A percentile compares a stretch with the other conserved stretches of the same genome.
Conservation (phyloP, 441 rosid genomes). For the Hura crepitans region DNA sequence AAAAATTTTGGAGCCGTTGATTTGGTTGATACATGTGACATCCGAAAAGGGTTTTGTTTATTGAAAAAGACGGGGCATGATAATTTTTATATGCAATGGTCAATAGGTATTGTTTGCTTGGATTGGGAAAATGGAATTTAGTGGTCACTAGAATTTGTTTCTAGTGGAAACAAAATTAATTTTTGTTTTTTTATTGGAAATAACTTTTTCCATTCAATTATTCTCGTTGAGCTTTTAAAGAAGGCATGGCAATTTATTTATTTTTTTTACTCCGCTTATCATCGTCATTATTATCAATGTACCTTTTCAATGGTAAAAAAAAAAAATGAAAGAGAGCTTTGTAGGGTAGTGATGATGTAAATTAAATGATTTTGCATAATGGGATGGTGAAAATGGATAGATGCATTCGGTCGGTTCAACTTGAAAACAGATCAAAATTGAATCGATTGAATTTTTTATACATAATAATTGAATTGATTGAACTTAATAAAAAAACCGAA, state of each 20-base stretch:
- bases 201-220: not conserved
- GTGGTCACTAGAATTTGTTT: conserved; percentile 10
- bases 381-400: too few relatives aligned
- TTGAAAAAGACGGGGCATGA: conserved; percentile 12
- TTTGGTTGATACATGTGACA: too few relatives aligned
- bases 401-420: too few relatives aligned
- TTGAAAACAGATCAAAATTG: too few relatives aligned
- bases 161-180: not conserved
- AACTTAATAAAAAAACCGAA: too few relatives aligned
- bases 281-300: too few relatives aligned
- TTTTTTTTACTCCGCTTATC: too few relatives aligned
- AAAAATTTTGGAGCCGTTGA: too few relatives aligned
- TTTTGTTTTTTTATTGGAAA: not conserved
- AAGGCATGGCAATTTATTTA: not conserved
- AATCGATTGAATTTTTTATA: too few relatives aligned
- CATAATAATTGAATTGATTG: too few relatives aligned
- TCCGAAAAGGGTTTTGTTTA: not conserved
- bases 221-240: conserved; percentile 5
- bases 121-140: conserved; percentile 16
- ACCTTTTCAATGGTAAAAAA: not conserved
- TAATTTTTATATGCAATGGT: not conserved
- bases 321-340: too few relatives aligned
- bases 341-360: not conserved
- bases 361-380: not conserved
- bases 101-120: not conserved